Percentiles rank a stretch among this genome's conserved stretches.
Evolutionary conservation across 116 monocot species (phyloP).

Genomic region (Phalaenopsis hybrid): DNA sequence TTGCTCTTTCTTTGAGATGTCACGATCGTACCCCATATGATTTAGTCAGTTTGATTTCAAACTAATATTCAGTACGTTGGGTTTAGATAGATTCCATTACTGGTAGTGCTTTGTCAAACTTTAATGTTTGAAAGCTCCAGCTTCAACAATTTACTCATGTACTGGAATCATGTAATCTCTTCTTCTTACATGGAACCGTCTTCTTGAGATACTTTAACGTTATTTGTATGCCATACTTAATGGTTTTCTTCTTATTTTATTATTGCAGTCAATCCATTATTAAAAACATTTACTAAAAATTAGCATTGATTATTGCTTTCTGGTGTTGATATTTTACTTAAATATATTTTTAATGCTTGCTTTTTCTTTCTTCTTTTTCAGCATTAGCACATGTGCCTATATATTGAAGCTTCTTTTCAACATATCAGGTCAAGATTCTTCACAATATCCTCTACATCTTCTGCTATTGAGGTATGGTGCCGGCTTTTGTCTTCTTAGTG

Average conservation of each 20-base stretch:
- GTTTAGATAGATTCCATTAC: not conserved
- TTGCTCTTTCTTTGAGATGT: not conserved
- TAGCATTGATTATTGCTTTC: not conserved
- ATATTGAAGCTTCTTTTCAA: slow-evolving; percentile 54
- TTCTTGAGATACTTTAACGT: not conserved
- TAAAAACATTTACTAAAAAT: not conserved
- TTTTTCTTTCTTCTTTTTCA: slow-evolving; percentile 28
- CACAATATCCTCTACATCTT: slow-evolving; percentile 41
- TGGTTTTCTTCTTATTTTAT: not conserved
- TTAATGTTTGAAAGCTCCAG: not conserved
- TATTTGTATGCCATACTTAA: not conserved
- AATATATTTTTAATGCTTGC: not conserved
- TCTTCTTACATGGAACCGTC: not conserved
- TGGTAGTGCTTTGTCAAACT: not conserved
- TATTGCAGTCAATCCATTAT: not conserved
- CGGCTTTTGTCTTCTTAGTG: not conserved
- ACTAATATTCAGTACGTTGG: not conserved
- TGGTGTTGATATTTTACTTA: not conserved
- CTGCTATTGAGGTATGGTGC: slow-evolving; percentile 44
- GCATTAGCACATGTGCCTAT: slow-evolving; percentile 75
- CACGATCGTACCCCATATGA: not conserved
- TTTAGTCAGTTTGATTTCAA: not conserved
- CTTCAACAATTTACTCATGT: not conserved
- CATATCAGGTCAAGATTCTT: slow-evolving; percentile 32
- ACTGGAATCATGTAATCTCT: not conserved